A percentile compares a stretch with the other conserved stretches of the same genome.
phyloP scores from a whole-genome alignment of 345 rosid species.

The Adansonia digitata region DNA sequence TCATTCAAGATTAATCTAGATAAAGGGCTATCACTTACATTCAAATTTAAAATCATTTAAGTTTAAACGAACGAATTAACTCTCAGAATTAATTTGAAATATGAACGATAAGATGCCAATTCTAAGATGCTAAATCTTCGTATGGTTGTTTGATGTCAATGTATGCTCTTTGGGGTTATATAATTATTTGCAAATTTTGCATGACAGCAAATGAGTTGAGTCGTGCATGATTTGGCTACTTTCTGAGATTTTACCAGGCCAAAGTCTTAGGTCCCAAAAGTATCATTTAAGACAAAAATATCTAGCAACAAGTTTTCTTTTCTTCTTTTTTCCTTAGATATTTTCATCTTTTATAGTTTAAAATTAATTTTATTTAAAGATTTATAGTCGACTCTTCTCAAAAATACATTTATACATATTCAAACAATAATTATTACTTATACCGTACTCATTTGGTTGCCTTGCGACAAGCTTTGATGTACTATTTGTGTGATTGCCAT shows the following conservation, averaged over 20 bases:
- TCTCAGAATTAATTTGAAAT: too few relatives aligned
- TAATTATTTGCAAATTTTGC: not conserved
- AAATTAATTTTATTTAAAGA: too few relatives aligned
- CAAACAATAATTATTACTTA: too few relatives aligned
- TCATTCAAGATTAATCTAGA: too few relatives aligned
- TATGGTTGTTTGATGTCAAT: not conserved
- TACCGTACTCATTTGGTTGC: too few relatives aligned
- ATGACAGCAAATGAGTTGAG: constrained; percentile 1
- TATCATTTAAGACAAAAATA: not conserved
- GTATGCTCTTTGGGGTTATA: not conserved
- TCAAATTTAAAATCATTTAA: too few relatives aligned
- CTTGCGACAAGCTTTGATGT: not conserved
- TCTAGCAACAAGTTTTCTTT: not conserved
- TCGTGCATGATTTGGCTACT: constrained; percentile 3
- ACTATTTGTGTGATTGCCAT: not conserved
- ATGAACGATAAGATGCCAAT: not conserved
- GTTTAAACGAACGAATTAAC: too few relatives aligned
- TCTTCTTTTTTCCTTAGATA: too few relatives aligned
- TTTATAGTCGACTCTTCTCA: too few relatives aligned
- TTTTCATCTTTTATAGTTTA: too few relatives aligned
- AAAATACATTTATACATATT: too few relatives aligned
- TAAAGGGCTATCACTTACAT: too few relatives aligned
- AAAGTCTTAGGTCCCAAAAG: not conserved
- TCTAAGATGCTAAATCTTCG: not conserved
- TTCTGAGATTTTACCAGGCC: not conserved